phyloP scores from a whole-genome alignment of 129 eudicot species.

The Pseudognaphalium luteoalbum region DNA sequence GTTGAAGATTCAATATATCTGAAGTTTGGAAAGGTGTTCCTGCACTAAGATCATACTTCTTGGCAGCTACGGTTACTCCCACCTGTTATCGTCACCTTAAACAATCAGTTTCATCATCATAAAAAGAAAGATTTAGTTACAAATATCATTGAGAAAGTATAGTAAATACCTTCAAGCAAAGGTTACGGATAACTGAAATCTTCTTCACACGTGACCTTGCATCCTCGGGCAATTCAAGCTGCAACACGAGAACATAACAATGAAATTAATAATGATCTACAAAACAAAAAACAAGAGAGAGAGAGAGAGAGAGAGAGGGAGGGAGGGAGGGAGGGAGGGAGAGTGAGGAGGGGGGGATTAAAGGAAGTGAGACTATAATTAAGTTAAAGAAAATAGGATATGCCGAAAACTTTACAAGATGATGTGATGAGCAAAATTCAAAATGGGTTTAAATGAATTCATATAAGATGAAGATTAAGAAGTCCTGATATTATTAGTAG shows the following conservation, averaged over 20 bases:
- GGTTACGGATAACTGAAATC: conserved; percentile 89
- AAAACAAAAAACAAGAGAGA: background rate
- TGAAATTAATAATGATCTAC: background rate
- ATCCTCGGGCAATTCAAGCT: conserved; percentile 94
- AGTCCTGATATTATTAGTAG: too few species aligned
- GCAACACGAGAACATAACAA: conserved; percentile 25
- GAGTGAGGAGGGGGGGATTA: too few species aligned
- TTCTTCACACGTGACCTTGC: conserved; percentile 71
- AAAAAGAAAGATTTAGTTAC: background rate
- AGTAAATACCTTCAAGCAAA: conserved; percentile 74
- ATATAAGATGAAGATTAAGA: too few species aligned
- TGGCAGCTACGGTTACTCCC: conserved; percentile 80
- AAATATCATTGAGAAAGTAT: background rate
- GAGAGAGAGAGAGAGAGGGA: too few species aligned
- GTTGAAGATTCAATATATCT: conserved; percentile 78
- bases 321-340: too few species aligned
- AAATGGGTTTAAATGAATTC: too few species aligned
- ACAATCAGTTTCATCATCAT: conserved; percentile 1
- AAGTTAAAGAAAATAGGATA: too few species aligned
- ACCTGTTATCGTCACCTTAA: conserved; percentile 46
- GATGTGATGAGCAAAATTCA: too few species aligned
- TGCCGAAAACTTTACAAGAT: too few species aligned
- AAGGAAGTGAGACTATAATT: too few species aligned
- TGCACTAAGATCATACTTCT: conserved; percentile 73
- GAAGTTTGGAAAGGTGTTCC: conserved; percentile 69